Percentiles rank a stretch among this genome's conserved stretches.
These are phyloP conservation scores for Hyphopichia pseudoburtonii DNA, from an alignment of 1,139 yeast species.

Conservation along the genomic window DNA sequence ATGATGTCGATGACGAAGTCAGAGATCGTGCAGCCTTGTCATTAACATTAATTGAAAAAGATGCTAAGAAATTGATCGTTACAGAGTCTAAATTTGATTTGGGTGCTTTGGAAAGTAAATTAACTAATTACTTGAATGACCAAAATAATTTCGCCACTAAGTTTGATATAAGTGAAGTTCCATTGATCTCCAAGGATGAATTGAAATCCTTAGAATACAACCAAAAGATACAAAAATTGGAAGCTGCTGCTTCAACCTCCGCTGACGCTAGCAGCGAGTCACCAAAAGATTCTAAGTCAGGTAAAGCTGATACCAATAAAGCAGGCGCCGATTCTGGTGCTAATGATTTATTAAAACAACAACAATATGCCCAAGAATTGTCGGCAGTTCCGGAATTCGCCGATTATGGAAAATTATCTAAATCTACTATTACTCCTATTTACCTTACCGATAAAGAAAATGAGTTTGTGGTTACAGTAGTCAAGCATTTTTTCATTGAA, in stretches of 20 bases:
- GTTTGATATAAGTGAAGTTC: slow-evolving; percentile 71
- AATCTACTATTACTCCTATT: slow-evolving; percentile 59
- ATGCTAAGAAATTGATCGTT: slow-evolving; percentile 57
- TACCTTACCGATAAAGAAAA: slow-evolving; percentile 90
- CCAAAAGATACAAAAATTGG: slow-evolving; percentile 56
- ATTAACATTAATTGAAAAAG: slow-evolving; percentile 59
- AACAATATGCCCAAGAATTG: slow-evolving; percentile 67
- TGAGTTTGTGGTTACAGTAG: slow-evolving; percentile 84
- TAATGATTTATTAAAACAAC: slow-evolving; percentile 50
- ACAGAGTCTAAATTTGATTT: slow-evolving; percentile 73
- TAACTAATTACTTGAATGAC: slow-evolving; percentile 68
- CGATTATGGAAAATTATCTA: slow-evolving; percentile 71
- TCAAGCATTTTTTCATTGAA: slow-evolving; percentile 73
- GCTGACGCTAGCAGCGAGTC: slow-evolving; percentile 14
- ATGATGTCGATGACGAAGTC: slow-evolving; percentile 93
- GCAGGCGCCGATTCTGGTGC: slow-evolving; percentile 26
- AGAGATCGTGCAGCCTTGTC: slow-evolving; percentile 96
- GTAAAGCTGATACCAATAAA: slow-evolving; percentile 13
- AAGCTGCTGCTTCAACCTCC: slow-evolving; percentile 16
- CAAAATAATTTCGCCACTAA: slow-evolving; percentile 58
- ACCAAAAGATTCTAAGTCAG: slow-evolving; percentile 8
- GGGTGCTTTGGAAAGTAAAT: slow-evolving; percentile 72
- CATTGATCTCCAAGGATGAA: slow-evolving; percentile 63
- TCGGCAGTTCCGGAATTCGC: slow-evolving; percentile 68
- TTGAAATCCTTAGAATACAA: slow-evolving; percentile 58